phyloP scores from a whole-genome alignment of 371 early-diverging fungal species.

The Parasitella parasitica region DNA sequence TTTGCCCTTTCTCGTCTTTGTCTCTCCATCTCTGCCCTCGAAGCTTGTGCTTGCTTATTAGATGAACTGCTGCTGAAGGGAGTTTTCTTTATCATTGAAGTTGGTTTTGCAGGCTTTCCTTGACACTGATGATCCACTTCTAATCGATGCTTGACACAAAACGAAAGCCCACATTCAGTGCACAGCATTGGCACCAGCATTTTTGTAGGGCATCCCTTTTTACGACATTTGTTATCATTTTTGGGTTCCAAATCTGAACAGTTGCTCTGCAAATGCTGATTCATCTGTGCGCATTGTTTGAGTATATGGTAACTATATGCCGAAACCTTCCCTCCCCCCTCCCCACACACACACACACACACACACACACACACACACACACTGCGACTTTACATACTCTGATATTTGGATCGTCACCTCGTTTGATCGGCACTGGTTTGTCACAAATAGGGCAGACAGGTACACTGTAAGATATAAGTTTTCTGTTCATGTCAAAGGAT shows the following conservation, averaged over 20 bases:
- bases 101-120: constrained; percentile 15
- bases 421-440: constrained; percentile 62
- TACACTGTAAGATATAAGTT: constrained; percentile 28
- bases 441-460: constrained; percentile 66
- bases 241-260: constrained; percentile 50
- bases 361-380: too few species aligned
- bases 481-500: background rate
- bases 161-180: constrained; percentile 55
- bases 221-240: constrained; percentile 56
- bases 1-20: constrained; percentile 17
- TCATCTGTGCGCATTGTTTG: constrained; percentile 34
- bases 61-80: background rate
- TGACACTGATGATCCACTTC: constrained; percentile 59
- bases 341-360: too few species aligned
- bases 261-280: constrained; percentile 62
- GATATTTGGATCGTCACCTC: constrained; percentile 65
- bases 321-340: too few species aligned
- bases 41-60: background rate
- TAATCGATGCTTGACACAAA: constrained; percentile 67
- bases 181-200: constrained; percentile 60
- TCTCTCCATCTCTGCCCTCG: constrained; percentile 31
- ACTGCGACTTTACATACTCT: constrained; percentile 41
- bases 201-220: constrained; percentile 55
- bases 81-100: background rate
- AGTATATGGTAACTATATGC: too few species aligned